Base-by-base conservation (phyloP, 495 filamentous ascomycete species). In the Parathielavia appendiculata region DNA sequence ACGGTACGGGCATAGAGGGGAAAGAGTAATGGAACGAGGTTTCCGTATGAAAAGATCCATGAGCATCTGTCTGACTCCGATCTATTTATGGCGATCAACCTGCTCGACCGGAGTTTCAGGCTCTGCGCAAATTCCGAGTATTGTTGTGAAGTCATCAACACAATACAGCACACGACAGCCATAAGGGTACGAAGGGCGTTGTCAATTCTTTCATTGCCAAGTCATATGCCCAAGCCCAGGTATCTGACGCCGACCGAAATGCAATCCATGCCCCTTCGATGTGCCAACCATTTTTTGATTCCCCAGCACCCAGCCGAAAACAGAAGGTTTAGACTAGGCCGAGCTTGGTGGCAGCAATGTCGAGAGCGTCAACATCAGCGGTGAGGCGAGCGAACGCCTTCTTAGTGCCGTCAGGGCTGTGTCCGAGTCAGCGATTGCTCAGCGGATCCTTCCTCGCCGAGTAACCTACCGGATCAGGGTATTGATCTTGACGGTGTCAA, bases 341-440 rank as follows among this genome's bases (percentile, higher is more conserved):
- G 58, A 99, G 84, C 85, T 97, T 99, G 71, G 95, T 97, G 63
- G 95, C 93, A 65, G 93, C 93, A 80, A 99, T 96, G 79, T 99
- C 93, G 58, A 99, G 87, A 73, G 93, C 93, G 78, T 99, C 93
- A 63, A 96, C 90, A 75, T 99, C 93, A 46, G 91, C 78, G 58
- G 93, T 97, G 59, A 99, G 81, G 71, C 91, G 88, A 68, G 88
- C 90, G 70, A 90, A 99, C 56, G 95, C 93, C 86, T 99, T 99
- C 89, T 99, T 99, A 68, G 85, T 83, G 72, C 92, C 93, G 75
- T 97, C 91, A 64, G 93, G 92, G 70, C 91, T 95, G 63, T 35
- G 59, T 10, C 19, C 52, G 41, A 63, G 59, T 62, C 48, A 45
- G 41, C 34, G 13, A 3, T 23, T 26, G 19, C 13, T 13, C 53